Base-by-base conservation (phyloP, 768 basidiomycete genomes). In the Cystofilobasidium macerans region DNA sequence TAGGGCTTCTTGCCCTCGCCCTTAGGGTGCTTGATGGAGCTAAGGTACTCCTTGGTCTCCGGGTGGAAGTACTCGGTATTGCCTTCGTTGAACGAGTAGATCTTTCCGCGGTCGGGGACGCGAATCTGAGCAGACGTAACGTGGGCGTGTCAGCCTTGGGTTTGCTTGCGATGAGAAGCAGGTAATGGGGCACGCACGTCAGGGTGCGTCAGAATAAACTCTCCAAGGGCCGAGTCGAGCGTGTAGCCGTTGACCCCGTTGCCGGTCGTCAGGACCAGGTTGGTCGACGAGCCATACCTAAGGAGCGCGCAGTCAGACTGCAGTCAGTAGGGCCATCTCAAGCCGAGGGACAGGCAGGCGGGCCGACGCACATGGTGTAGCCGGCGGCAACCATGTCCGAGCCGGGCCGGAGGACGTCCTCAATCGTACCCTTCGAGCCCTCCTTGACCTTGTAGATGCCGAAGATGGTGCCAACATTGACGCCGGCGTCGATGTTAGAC, bases 31-130 rank as follows among this genome's bases (percentile, higher is more conserved):
- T 77, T 77, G 75, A 77, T 75, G 69, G 87, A 88, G 69, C 88
- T 85, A 67, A 94, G 82, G 77, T 94, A 94, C 48, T 84, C 40
- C 57, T 54, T 78, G 57, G 89, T 87, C 22, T 88, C 91, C 56
- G 82, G 77, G 76, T 92, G 80, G 80, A 95, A 98, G 79, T 93
- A 93, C 82, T 89, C 81, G 36, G 91, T 83, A 79, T 99, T 99
- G 69, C 95, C 95, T 79, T 99, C 95, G 76, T 99, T 99, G 82
- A 98, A 94, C 3, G 93, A 97, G 80, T 99, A 99, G 74, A 99
- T 99, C 79, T 98, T 98, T 71, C 95, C 95, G 58, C 95, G 86
- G 13, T 84, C 70, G 9, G 95, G 95, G 70, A 99, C 89, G 77
- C 84, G 83, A 78, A 99, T 99, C 87, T 89, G 73, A 4, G 20